These are phyloP conservation scores for Funneliformis geosporum DNA, from an alignment of 192 early-diverging fungal genomes.

Conservation along the genomic window DNA sequence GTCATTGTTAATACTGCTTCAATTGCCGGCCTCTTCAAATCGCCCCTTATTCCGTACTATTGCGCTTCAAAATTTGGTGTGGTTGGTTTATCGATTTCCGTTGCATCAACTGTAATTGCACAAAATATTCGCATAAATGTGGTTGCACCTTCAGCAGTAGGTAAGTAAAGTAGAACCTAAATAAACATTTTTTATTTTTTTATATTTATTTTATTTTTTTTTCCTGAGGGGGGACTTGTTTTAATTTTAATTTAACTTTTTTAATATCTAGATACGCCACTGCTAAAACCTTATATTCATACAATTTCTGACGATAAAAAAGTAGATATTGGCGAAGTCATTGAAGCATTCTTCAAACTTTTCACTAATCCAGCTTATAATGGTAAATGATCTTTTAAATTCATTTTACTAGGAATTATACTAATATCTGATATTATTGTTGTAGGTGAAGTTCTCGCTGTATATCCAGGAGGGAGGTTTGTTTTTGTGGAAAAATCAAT, in stretches of 20 bases:
- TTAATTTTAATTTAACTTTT: not conserved
- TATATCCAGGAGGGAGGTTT: not conserved
- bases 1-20: slow-evolving; percentile 78
- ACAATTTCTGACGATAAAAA: not conserved
- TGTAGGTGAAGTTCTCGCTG: not conserved
- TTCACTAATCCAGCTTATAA: not conserved
- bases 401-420: not conserved
- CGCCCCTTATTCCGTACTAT: slow-evolving; percentile 63
- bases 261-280: not conserved
- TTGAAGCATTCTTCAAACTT: not conserved
- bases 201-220: too few species aligned
- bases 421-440: not conserved
- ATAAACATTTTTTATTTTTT: not conserved
- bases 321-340: not conserved
- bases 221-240: too few species aligned
- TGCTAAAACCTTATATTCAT: not conserved
- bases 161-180: not conserved
- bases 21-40: slow-evolving; percentile 64
- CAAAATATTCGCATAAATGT: not conserved
- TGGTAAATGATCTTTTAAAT: not conserved
- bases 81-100: not conserved
- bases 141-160: not conserved
- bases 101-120: not conserved
- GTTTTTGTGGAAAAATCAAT: not conserved
- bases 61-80: not conserved